Conservation (phyloP, 768 basidiomycete genomes). For the Suillus brevipes region DNA sequence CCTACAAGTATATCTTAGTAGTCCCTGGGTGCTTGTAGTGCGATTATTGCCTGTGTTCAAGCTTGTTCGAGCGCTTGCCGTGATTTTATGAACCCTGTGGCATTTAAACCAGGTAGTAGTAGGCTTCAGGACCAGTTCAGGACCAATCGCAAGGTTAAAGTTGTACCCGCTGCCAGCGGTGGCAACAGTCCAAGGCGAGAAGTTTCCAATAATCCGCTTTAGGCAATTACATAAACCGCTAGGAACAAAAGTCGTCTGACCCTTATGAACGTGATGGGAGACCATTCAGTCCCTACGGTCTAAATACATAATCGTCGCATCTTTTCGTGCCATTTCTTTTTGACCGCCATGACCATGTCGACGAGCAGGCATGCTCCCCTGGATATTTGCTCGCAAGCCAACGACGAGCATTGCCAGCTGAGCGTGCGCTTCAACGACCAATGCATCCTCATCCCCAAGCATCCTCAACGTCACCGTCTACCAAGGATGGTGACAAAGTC, state of each 20-base stretch:
- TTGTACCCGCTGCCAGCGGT: neutral
- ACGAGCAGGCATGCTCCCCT: neutral
- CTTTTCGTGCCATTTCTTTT: neutral
- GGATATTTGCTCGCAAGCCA: too few relatives aligned
- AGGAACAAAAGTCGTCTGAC: conserved; percentile 6
- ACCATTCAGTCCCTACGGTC: neutral
- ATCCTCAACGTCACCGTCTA: conserved; percentile 38
- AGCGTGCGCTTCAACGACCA: conserved; percentile 70
- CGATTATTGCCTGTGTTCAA: neutral
- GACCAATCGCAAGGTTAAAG: neutral
- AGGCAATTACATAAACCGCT: neutral
- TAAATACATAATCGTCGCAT: neutral
- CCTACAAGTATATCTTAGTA: neutral
- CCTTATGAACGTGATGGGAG: neutral
- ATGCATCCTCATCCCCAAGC: conserved; percentile 75
- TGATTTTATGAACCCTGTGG: neutral
- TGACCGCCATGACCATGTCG: conserved; percentile 2
- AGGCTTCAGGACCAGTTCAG: neutral
- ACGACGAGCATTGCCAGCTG: conserved; percentile 19
- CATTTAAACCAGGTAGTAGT: neutral
- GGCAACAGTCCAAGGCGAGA: neutral
- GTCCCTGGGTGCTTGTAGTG: neutral
- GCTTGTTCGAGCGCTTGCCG: neutral
- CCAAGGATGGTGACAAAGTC: conserved; percentile 62
- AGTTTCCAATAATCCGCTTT: neutral